Conservation (phyloP, 1,284 basidiomycete genomes). For the Naganishia sp. region DNA sequence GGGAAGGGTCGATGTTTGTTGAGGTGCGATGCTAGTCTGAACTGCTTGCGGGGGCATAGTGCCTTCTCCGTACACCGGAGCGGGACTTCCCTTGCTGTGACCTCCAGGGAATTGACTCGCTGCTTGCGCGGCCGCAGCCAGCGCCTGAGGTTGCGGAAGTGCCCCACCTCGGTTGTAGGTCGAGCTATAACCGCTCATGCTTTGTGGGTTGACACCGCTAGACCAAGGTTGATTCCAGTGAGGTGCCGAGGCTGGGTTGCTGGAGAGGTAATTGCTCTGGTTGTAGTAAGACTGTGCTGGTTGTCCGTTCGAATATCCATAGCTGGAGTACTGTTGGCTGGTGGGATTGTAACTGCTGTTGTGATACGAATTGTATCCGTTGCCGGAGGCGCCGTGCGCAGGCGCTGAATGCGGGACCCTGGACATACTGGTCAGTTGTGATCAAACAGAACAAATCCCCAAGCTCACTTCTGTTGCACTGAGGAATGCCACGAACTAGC, state of each 20-base stretch:
- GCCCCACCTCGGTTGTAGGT: slow-evolving; percentile 4
- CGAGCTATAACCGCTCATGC: slow-evolving; percentile 21
- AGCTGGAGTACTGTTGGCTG: slow-evolving; percentile 17
- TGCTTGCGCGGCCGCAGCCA: slow-evolving; percentile 12
- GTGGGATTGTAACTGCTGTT: slow-evolving; percentile 13
- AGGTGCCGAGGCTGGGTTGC: slow-evolving; percentile 2
- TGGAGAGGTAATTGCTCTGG: slow-evolving; percentile 9
- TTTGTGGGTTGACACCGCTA: slow-evolving; percentile 21
- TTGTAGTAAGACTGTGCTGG: slow-evolving; percentile 21
- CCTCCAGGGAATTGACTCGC: slow-evolving; percentile 16
- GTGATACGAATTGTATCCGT: slow-evolving; percentile 12
- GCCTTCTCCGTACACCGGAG: slow-evolving; percentile 10
- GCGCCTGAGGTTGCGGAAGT: slow-evolving; percentile 17
- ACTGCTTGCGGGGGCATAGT: slow-evolving; percentile 25
- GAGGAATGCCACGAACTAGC: slow-evolving; percentile 11
- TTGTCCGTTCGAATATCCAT: slow-evolving; percentile 19
- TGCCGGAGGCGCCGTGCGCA: background rate
- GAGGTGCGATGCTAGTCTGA: slow-evolving; percentile 6
- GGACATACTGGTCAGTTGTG: background rate
- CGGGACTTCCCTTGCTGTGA: slow-evolving; percentile 8
- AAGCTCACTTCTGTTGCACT: slow-evolving; percentile 17
- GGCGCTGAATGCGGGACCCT: slow-evolving; percentile 19
- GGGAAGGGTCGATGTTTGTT: slow-evolving; percentile 15
- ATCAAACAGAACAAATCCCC: too few relatives aligned
- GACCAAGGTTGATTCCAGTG: slow-evolving; percentile 19